Conservation (phyloP, 768 basidiomycete species). For the Rhodosporidiobolus sp. region DNA sequence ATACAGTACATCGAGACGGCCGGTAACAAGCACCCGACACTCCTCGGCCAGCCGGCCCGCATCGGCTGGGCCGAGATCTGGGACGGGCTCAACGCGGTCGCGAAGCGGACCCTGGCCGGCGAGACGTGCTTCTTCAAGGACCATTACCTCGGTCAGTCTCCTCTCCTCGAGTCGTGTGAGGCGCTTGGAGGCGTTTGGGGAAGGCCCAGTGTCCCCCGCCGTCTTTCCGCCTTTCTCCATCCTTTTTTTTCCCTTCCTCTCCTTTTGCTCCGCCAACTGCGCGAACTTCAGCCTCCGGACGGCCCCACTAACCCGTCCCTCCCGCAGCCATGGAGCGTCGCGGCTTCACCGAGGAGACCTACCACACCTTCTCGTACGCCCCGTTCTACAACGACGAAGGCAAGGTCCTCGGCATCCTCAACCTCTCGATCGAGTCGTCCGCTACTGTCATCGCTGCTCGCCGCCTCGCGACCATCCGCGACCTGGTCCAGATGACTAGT, state of each 20-base stretch:
- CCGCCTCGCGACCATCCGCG: slow-evolving; percentile 16
- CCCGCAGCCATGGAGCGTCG: slow-evolving; percentile 24
- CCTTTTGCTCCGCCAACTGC: no score
- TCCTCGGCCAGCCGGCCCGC: slow-evolving; percentile 19
- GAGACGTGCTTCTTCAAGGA: slow-evolving; percentile 21
- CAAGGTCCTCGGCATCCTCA: slow-evolving; percentile 24
- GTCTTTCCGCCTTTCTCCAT: no score
- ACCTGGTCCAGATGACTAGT: slow-evolving; percentile 27
- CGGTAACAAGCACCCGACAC: slow-evolving; percentile 25
- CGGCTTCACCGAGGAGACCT: slow-evolving; percentile 36
- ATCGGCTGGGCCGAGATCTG: slow-evolving; percentile 37
- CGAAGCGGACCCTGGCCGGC: slow-evolving; percentile 17
- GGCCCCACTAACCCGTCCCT: no score
- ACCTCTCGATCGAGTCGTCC: slow-evolving; percentile 19
- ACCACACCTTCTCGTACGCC: slow-evolving; percentile 32
- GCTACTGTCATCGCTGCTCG: slow-evolving; percentile 25
- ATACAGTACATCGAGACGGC: slow-evolving; percentile 30
- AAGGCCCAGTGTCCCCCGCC: no score
- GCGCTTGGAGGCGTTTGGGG: no score
- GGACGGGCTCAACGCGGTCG: slow-evolving; percentile 32
- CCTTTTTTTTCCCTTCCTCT: no score
- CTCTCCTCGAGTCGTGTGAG: no score
- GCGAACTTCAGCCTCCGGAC: no score
- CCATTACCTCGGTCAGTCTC: slow-evolving; percentile 10
- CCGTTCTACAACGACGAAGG: slow-evolving; percentile 12